Conservation (phyloP, 108 stramenopile genomes). For the Pseudonitzschia pungens region DNA sequence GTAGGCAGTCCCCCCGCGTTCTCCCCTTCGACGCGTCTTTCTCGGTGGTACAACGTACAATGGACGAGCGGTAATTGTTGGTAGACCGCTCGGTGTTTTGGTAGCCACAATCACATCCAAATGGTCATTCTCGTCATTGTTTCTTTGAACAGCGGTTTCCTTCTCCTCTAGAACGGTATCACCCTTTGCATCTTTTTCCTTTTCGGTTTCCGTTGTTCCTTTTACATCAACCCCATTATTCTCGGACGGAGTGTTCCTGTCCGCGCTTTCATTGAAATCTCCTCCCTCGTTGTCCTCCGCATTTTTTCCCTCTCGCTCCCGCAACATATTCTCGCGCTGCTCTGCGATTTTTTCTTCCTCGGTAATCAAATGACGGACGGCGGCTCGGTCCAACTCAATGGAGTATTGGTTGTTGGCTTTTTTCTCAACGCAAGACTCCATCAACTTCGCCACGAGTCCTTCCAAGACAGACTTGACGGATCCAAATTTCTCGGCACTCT, state of each 20-base stretch:
- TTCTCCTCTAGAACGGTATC: background rate
- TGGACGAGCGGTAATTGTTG: slow-evolving; percentile 37
- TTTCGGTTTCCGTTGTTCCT: background rate
- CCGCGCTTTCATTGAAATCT: background rate
- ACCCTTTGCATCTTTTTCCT: background rate
- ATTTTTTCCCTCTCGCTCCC: slow-evolving; percentile 12
- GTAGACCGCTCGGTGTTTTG: slow-evolving; percentile 11
- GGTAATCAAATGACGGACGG: slow-evolving; percentile 26
- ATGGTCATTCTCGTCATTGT: slow-evolving; percentile 1
- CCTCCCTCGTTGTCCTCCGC: slow-evolving; percentile 6
- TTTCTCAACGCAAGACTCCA: slow-evolving; percentile 21
- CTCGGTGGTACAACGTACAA: slow-evolving; percentile 56
- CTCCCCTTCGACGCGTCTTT: slow-evolving; percentile 51
- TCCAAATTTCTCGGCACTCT: slow-evolving; percentile 34
- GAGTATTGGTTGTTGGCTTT: slow-evolving; percentile 7
- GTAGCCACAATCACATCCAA: slow-evolving; percentile 27
- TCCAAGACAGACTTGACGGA: slow-evolving; percentile 28
- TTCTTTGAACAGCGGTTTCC: background rate
- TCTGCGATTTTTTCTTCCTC: slow-evolving; percentile 25
- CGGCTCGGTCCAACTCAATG: slow-evolving; percentile 27
- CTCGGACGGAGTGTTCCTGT: background rate
- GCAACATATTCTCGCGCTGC: slow-evolving; percentile 17
- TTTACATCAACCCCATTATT: background rate
- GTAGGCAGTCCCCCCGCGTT: slow-evolving; percentile 46
- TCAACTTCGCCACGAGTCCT: slow-evolving; percentile 24